Percentiles rank a stretch among this genome's conserved stretches.
Conservation (phyloP, 352 stramenopile genomes). For the Phytophthora megakarya region DNA sequence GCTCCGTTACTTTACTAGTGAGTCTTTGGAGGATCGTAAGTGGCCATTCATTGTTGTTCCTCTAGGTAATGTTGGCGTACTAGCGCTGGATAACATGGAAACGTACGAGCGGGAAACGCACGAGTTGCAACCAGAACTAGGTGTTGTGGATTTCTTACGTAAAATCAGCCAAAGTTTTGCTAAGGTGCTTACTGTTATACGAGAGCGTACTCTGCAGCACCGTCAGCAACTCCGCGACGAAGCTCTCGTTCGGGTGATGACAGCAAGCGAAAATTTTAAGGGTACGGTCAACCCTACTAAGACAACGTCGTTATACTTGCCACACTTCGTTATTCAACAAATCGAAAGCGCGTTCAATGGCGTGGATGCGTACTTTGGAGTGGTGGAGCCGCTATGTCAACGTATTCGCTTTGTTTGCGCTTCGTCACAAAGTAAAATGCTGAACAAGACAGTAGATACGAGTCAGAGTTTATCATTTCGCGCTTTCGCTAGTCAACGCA, state of each 20-base stretch:
- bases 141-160: conserved; percentile 75
- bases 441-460: conserved; percentile 42
- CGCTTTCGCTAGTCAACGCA: conserved; percentile 53
- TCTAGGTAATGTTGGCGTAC: conserved; percentile 47
- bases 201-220: conserved; percentile 10
- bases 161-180: conserved; percentile 43
- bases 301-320: conserved; percentile 38
- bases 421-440: conserved; percentile 59
- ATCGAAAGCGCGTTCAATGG: conserved; percentile 63
- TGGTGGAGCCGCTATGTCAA: conserved; percentile 58
- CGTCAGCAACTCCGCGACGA: conserved; percentile 32
- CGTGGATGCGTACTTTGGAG: conserved; percentile 67
- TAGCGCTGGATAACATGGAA: conserved; percentile 71
- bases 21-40: conserved; percentile 21
- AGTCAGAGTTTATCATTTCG: conserved; percentile 52
- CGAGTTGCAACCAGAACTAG: conserved; percentile 66
- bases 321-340: conserved; percentile 53
- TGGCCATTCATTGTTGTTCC: conserved; percentile 78
- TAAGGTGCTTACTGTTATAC: conserved; percentile 20
- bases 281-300: neutral
- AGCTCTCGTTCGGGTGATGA: conserved; percentile 57
- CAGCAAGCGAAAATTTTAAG: conserved; percentile 56
- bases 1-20: conserved; percentile 50
- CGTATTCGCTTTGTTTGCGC: conserved; percentile 56
- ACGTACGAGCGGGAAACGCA: conserved; percentile 45